These are phyloP conservation scores for Suillus decipiens DNA, from an alignment of 768 basidiomycete genomes.

Conservation along the genomic window DNA sequence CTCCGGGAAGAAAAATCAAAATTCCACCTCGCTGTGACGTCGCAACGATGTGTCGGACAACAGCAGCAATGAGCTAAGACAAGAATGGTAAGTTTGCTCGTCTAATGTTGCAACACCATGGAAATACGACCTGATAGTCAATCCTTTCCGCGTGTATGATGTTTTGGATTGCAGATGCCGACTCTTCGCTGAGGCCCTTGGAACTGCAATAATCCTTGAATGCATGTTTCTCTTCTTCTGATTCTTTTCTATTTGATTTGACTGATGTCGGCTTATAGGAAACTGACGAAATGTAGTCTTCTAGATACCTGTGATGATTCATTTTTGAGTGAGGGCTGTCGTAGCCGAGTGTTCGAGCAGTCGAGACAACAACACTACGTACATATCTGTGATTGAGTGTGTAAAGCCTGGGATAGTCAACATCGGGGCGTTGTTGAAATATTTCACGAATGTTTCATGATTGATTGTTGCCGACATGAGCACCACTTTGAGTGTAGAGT, in stretches of 20 bases:
- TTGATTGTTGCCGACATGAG: conserved; percentile 98
- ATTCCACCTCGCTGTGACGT: conserved; percentile 61
- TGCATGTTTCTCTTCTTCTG: conserved; percentile 40
- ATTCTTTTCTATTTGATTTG: conserved; percentile 32
- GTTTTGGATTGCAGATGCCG: conserved; percentile 56
- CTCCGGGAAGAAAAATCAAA: conserved; percentile 88
- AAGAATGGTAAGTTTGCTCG: not conserved
- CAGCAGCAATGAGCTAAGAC: conserved; percentile 60
- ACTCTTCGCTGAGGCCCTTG: conserved; percentile 53
- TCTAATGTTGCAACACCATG: not conserved
- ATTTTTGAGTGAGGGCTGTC: not conserved
- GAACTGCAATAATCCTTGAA: conserved; percentile 51
- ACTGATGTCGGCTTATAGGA: conserved; percentile 52
- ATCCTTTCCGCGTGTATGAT: conserved; percentile 63
- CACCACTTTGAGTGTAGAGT: conserved; percentile 72
- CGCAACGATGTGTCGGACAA: conserved; percentile 63
- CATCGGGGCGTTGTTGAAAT: conserved; percentile 81
- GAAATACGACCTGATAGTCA: conserved; percentile 62
- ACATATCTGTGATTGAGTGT: conserved; percentile 77
- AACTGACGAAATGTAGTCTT: conserved; percentile 67
- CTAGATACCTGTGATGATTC: conserved; percentile 65
- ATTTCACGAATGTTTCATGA: conserved; percentile 78
- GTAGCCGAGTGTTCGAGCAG: not conserved
- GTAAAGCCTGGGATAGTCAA: conserved; percentile 83
- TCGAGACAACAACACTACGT: conserved; percentile 21